Evolutionary conservation across 2,329 filamentous ascomycete species (phyloP), one percentile per base, ranked within the genome.

Genomic region (Fusarium chaquense): DNA sequence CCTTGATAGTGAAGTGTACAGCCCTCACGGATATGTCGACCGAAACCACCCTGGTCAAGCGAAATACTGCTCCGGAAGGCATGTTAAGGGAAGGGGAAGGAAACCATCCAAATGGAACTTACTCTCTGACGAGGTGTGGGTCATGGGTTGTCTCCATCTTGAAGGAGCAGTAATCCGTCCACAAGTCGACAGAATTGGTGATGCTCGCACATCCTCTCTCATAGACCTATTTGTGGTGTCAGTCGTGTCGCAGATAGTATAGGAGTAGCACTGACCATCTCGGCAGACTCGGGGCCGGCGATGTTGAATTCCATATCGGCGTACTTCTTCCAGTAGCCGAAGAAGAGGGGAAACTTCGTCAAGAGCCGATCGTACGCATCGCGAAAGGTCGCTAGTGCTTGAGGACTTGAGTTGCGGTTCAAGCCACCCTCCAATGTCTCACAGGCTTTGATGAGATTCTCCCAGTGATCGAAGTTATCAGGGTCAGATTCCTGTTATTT

Each of bases 321-420:
- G 86, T 98, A 99, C 80, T 98, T 98, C 84, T 98, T 98, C 96
- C 96, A 99, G 83, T 98, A 99, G 54, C 95, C 96, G 76, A 98
- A 99, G 40, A 98, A 89, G 13, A 98, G 87, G 4, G 96, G 96
- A 71, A 98, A 99, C 78, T 97, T 98, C 65, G 93, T 89, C 24
- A 99, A 90, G 77, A 99, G 97, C 49, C 92, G 89, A 79, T 99
- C 94, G 83, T 97, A 98, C 67, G 93, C 89, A 79, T 93, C 90
- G 80, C 96, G 91, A 58, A 94, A 91, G 13, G 93, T 91, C 22
- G 93, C 90, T 74, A 99, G 94, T 30, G 96, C 93, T 77, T 97
- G 93, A 1, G 96, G 94, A 78, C 93, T 98, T 43, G 96, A 98
- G 82, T 99, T 99, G 74, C 96, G 92, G 79, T 97, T 98, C 68